phyloP scores from a whole-genome alignment of 176 grass and related monocot genomes.

The Hyparrhenia diplandra region DNA sequence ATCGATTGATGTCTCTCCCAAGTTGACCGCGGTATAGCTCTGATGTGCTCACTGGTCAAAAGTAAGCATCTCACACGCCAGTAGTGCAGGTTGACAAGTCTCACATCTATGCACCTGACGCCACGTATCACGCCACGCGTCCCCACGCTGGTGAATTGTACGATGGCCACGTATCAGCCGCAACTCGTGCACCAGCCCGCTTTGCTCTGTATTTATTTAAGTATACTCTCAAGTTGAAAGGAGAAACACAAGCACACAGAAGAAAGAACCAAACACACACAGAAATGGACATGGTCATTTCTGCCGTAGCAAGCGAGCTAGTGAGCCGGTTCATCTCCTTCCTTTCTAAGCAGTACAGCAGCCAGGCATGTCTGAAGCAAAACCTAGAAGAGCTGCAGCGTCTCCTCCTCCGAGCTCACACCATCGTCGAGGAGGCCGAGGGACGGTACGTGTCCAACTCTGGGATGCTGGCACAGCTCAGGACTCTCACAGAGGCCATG shows the following conservation, averaged over 20 bases:
- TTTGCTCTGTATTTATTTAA: neutral
- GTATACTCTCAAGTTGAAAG: neutral
- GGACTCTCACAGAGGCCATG: neutral
- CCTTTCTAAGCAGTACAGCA: neutral
- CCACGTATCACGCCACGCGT: too few species aligned
- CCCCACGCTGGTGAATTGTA: too few species aligned
- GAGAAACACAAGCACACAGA: too few species aligned
- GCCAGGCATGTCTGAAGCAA: neutral
- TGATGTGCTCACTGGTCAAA: too few species aligned
- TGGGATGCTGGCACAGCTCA: conserved; percentile 5
- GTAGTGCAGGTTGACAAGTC: too few species aligned
- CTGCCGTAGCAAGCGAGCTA: conserved; percentile 13
- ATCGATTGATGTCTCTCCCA: too few species aligned
- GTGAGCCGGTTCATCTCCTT: conserved; percentile 2
- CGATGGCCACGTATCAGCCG: too few species aligned
- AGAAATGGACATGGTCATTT: neutral
- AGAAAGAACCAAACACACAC: too few species aligned
- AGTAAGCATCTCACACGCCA: too few species aligned
- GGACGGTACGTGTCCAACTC: neutral
- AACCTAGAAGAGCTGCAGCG: neutral
- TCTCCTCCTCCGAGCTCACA: neutral
- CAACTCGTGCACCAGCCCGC: too few species aligned
- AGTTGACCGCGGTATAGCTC: too few species aligned
- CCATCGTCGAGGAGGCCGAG: conserved; percentile 6
- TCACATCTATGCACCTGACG: too few species aligned